Percentiles rank a stretch among this genome's conserved stretches.
These are phyloP conservation scores for Royoungia palumana DNA, from an alignment of 768 basidiomycete species.

Conservation along the genomic window DNA sequence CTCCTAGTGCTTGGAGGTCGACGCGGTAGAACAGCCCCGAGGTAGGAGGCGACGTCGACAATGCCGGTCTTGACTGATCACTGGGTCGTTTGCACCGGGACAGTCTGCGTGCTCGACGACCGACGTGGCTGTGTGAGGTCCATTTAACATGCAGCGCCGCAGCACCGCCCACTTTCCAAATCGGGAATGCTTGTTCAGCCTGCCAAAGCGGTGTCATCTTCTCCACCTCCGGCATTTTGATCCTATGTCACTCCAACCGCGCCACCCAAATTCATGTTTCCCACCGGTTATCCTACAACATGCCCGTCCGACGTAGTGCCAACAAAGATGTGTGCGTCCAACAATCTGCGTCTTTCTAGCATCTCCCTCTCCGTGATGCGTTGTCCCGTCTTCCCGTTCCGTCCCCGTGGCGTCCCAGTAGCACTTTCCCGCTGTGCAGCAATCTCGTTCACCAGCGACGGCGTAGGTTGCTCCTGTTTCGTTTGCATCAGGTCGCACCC, in stretches of 20 bases:
- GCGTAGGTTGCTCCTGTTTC: conserved; percentile 18
- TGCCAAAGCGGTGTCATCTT: conserved; percentile 22
- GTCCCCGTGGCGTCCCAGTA: conserved; percentile 24
- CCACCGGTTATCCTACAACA: not conserved
- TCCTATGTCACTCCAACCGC: not conserved
- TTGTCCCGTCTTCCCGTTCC: conserved; percentile 51
- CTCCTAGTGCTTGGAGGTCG: conserved; percentile 16
- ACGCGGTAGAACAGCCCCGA: conserved; percentile 1
- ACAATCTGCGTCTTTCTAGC: conserved; percentile 71
- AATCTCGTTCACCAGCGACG: conserved; percentile 8
- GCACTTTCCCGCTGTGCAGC: conserved; percentile 23
- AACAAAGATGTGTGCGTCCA: conserved; percentile 68
- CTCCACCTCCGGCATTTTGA: conserved; percentile 11
- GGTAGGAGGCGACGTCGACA: conserved; percentile 7
- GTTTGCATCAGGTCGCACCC: conserved; percentile 7
- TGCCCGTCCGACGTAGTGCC: not conserved
- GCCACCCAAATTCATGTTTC: conserved; percentile 1
- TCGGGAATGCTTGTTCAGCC: conserved; percentile 15
- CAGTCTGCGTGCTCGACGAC: conserved; percentile 28
- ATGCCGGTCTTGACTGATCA: not conserved
- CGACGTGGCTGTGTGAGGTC: conserved; percentile 34
- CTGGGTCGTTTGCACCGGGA: conserved; percentile 1
- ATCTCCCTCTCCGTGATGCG: conserved; percentile 76
- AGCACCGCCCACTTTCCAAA: conserved; percentile 30
- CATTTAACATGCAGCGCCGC: conserved; percentile 34